Percentiles rank a stretch among this genome's conserved stretches.
These are phyloP conservation scores for Pleurotus eryngii DNA, from an alignment of 768 basidiomycete genomes.

Conservation along the genomic window DNA sequence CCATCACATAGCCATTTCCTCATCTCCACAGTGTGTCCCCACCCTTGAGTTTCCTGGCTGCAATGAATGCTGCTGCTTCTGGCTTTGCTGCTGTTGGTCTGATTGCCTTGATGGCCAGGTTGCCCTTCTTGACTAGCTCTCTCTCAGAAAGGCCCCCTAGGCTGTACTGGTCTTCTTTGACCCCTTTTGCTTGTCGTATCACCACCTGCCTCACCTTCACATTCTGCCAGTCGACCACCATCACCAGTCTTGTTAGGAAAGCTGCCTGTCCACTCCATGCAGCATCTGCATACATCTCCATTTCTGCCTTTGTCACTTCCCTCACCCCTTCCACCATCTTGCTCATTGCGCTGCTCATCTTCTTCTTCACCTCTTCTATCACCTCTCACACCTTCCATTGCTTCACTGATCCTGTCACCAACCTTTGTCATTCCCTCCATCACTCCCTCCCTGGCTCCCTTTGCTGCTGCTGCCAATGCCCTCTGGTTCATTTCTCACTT, in stretches of 20 bases:
- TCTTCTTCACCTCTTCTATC: background rate
- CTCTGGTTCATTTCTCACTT: too few relatives aligned
- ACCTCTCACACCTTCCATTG: too few relatives aligned
- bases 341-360: background rate
- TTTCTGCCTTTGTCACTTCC: background rate
- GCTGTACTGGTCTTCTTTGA: background rate
- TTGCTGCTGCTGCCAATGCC: too few relatives aligned
- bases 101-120: background rate
- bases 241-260: background rate
- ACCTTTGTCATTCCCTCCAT: too few relatives aligned
- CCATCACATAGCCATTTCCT: too few relatives aligned
- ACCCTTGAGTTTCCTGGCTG: too few relatives aligned
- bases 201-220: background rate
- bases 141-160: background rate
- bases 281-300: background rate
- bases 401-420: too few relatives aligned
- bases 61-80: too few relatives aligned
- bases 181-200: background rate
- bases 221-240: background rate
- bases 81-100: too few relatives aligned
- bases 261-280: background rate
- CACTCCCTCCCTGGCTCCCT: too few relatives aligned
- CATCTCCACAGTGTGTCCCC: too few relatives aligned
- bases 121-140: conserved; percentile 5
- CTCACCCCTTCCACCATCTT: background rate